Percentiles rank a stretch among this genome's conserved stretches.
Conservation (phyloP, 2,329 filamentous ascomycete species). For the Fusarium papillatum region DNA sequence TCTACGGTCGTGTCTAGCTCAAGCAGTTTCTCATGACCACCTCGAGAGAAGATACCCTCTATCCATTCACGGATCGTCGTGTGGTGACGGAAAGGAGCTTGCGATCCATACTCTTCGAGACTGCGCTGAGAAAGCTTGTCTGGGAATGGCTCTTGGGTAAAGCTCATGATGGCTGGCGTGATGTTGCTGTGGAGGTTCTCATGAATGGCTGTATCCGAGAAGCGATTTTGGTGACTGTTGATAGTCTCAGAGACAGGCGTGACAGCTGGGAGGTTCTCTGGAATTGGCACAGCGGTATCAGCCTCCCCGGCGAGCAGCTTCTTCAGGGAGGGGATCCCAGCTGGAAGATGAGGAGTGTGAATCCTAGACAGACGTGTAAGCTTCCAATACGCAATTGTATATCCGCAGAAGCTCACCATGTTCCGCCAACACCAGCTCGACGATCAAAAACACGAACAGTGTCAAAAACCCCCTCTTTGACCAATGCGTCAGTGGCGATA, state of each 20-base stretch:
- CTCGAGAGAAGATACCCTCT: conserved; percentile 17
- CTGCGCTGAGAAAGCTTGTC: not conserved
- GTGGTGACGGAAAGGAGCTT: conserved; percentile 17
- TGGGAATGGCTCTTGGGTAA: conserved; percentile 23
- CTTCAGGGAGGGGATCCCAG: conserved; percentile 12
- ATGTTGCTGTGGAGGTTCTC: conserved; percentile 34
- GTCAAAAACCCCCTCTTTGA: conserved; percentile 27
- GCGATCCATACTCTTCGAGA: conserved; percentile 13
- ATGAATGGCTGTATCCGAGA: conserved; percentile 31
- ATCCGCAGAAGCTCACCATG: conserved; percentile 12
- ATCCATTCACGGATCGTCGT: conserved; percentile 26
- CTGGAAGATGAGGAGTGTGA: conserved; percentile 17
- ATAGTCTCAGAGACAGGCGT: conserved; percentile 28
- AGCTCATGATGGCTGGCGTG: conserved; percentile 24
- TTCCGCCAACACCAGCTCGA: conserved; percentile 14
- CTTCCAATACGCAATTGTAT: not conserved
- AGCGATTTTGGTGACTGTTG: conserved; percentile 36
- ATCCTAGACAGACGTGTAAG: conserved; percentile 5
- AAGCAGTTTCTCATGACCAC: conserved; percentile 7
- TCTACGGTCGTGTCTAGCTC: conserved; percentile 24
- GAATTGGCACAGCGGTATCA: conserved; percentile 23
- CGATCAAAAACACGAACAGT: conserved; percentile 30
- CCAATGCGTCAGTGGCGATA: conserved; percentile 29
- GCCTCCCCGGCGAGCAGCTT: conserved; percentile 21
- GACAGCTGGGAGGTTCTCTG: conserved; percentile 27